Base-by-base conservation (phyloP, 2,329 filamentous ascomycete species). In the Ophiostoma sp. region DNA sequence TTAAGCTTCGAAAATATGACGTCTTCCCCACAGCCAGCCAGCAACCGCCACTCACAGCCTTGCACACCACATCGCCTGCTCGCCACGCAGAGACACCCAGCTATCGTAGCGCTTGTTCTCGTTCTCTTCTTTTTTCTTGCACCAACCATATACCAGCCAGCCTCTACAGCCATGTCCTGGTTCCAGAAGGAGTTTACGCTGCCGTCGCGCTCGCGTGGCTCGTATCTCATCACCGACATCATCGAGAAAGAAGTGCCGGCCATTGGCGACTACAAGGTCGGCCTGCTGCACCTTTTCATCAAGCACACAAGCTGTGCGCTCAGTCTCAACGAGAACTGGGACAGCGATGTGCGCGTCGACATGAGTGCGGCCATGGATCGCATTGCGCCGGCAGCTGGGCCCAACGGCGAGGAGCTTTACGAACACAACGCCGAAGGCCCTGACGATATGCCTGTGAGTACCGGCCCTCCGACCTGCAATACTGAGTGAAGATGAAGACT, bases 251-350 rank as follows among this genome's bases (percentile, higher is more conserved):
- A 87, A 69, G 80, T 98, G 0, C 93, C 94, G 4, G 93, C 97
- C 79, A 85, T 98, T 72, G 83, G 83, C 69, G 78, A 86, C 72
- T 97, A 96, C 85, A 94, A 94, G 77, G 86, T 95, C 73, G 93
- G 93, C 62, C 80, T 96, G 70, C 81, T 98, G 71, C 88, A 97
- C 77, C 84, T 99, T 64, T 99, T 98, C 78, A 84, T 98, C 67
- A 94, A 99, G 80, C 95, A 99, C 80, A 99, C 95, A 5, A 92
- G 88, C 75, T 97, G 93, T 79, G 95, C 91, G 12, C 83, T 99
- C 67, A 91, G 87, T 70, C 81, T 99, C 74, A 99, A 99, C 76
- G 95, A 99, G 84, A 98, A 98, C 80, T 89, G 85, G 78, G 91
- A 93, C 76, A 78, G 78, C 68, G 92, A 96, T 79, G 95, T 99